Evolutionary conservation across 768 basidiomycete genomes (phyloP).

Genomic region (Pleurotus pulmonarius): DNA sequence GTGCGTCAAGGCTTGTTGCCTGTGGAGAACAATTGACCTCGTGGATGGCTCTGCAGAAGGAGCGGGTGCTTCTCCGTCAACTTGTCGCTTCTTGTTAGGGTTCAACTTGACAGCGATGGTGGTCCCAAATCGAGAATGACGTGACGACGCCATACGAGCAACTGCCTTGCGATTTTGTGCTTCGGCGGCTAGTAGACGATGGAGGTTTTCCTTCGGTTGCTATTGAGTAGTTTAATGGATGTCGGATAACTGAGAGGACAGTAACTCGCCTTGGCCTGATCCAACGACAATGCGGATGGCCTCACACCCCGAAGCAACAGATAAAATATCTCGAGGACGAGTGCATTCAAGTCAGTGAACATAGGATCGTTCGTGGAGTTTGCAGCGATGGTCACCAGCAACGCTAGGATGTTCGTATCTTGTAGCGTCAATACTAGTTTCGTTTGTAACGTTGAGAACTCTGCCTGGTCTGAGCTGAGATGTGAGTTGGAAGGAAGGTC

Average conservation of each 20-base stretch:
- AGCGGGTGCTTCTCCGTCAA: conserved; percentile 16
- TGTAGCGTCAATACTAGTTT: conserved; percentile 68
- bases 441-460: conserved; percentile 75
- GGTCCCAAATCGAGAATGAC: conserved; percentile 96
- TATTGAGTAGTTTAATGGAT: conserved; percentile 22
- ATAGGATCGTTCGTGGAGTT: conserved; percentile 74
- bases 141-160: conserved; percentile 55
- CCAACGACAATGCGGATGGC: conserved; percentile 50
- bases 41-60: conserved; percentile 26
- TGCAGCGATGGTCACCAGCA: conserved; percentile 83
- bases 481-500: conserved; percentile 74
- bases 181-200: conserved; percentile 76
- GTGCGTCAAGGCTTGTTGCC: conserved; percentile 71
- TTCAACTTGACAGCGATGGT: conserved; percentile 82
- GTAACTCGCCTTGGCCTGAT: conserved; percentile 59
- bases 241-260: conserved; percentile 7
- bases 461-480: conserved; percentile 73
- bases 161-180: conserved; percentile 56
- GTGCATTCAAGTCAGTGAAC: conserved; percentile 82
- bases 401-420: conserved; percentile 68
- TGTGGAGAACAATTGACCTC: conserved; percentile 74
- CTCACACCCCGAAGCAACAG: conserved; percentile 81
- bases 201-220: conserved; percentile 69
- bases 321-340: conserved; percentile 91
- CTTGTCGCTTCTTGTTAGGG: conserved; percentile 36